A percentile compares a stretch with the other conserved stretches of the same genome.
Conservation (phyloP, 2,329 filamentous ascomycete species). For the Geosmithia flava region DNA sequence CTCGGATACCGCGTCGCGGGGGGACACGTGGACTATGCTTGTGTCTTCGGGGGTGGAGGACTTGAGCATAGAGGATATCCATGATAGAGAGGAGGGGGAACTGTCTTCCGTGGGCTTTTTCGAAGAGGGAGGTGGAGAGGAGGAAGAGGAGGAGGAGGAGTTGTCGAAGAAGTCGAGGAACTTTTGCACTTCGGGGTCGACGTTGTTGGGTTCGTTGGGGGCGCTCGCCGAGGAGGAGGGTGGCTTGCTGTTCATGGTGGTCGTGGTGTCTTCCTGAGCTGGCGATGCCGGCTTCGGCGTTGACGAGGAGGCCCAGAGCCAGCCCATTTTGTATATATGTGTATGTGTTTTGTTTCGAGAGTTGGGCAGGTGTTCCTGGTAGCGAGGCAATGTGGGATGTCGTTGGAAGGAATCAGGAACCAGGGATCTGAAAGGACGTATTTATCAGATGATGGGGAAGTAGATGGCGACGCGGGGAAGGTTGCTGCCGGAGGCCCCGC, state of each 20-base stretch:
- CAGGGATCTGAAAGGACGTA: background rate
- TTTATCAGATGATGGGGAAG: background rate
- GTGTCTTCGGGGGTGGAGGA: conserved; percentile 12
- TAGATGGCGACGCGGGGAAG: background rate
- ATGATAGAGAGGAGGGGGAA: conserved; percentile 10
- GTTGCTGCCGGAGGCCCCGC: too few relatives aligned
- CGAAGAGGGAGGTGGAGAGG: conserved; percentile 2
- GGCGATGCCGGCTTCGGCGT: conserved; percentile 15
- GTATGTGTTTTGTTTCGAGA: background rate
- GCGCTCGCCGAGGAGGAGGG: conserved; percentile 3
- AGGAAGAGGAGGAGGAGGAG: background rate
- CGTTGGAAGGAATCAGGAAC: background rate
- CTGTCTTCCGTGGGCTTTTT: conserved; percentile 1
- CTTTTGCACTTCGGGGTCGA: conserved; percentile 40
- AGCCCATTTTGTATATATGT: conserved; percentile 30
- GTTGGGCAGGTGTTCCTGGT: background rate
- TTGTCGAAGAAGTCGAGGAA: conserved; percentile 33
- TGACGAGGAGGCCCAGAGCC: conserved; percentile 42
- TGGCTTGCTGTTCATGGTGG: conserved; percentile 4
- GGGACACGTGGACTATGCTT: conserved; percentile 11
- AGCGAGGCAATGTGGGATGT: background rate
- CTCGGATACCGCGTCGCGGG: conserved; percentile 41
- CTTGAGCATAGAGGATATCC: conserved; percentile 14
- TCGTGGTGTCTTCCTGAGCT: conserved; percentile 7
- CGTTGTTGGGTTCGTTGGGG: conserved; percentile 22